A percentile compares a stretch with the other conserved stretches of the same genome.
Evolutionary conservation across 2,329 filamentous ascomycete genomes (phyloP).

Genomic region (Aspergillus costaricaensis): DNA sequence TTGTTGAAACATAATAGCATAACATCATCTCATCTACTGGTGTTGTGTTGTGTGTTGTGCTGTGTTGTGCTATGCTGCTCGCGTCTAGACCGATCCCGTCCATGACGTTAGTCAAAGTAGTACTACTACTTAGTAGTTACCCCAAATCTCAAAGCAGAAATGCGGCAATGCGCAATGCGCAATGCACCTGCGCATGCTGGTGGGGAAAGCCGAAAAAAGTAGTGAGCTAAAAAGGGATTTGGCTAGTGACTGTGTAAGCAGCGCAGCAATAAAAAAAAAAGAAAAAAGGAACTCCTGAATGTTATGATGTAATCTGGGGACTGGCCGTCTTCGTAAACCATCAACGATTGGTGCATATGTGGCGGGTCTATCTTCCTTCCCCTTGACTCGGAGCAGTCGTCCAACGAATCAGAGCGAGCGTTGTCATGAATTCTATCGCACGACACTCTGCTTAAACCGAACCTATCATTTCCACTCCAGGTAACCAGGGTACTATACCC

Average conservation of each 20-base stretch:
- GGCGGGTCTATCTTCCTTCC: not conserved
- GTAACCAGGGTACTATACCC: not conserved
- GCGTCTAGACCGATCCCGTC: no score
- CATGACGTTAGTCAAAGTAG: no score
- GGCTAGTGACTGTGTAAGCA: no score
- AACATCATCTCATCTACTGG: no score
- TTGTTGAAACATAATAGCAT: no score
- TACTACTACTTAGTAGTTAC: no score
- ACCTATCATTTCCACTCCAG: slow-evolving; percentile 6
- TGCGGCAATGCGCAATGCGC: not conserved
- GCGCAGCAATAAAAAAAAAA: no score
- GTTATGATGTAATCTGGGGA: slow-evolving; percentile 4
- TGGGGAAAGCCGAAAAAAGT: no score
- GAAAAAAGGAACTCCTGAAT: not conserved
- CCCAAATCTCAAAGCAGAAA: not conserved
- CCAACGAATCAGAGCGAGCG: slow-evolving; percentile 5
- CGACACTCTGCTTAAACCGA: not conserved
- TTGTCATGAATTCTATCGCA: not conserved
- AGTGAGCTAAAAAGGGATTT: no score
- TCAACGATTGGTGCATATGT: not conserved
- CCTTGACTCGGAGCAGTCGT: slow-evolving; percentile 10
- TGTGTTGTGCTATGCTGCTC: no score
- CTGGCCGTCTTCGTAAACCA: not conserved
- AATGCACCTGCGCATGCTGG: no score
- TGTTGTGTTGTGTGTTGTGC: no score